Percentiles rank a stretch among this genome's conserved stretches.
These are phyloP conservation scores for Paspalum vaginatum DNA, from an alignment of 176 grass and related monocot species.

Conservation along the genomic window DNA sequence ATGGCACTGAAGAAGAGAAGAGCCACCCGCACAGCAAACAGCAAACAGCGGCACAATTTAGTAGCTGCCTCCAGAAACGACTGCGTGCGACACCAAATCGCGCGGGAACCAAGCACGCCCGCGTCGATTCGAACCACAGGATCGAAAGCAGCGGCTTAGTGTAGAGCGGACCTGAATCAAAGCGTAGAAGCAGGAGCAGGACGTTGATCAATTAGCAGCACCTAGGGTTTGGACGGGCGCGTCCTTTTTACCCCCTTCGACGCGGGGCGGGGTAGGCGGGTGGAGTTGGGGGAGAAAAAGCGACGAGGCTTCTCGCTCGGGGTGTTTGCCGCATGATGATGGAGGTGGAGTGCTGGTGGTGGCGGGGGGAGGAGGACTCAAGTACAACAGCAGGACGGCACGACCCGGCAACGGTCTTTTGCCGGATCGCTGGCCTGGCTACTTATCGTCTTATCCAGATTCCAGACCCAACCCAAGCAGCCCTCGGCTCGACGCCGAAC, in stretches of 20 bases:
- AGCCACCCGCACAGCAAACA: background rate
- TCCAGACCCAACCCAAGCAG: background rate
- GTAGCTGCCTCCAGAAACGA: background rate
- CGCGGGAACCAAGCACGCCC: background rate
- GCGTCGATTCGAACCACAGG: background rate
- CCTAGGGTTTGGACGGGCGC: slow-evolving; percentile 5
- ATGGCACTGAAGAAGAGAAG: background rate
- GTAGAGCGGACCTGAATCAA: background rate
- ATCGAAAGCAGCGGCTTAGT: background rate
- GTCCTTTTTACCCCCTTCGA: background rate
- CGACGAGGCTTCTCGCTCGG: slow-evolving; percentile 24
- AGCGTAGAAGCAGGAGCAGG: background rate
- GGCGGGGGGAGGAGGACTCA: background rate
- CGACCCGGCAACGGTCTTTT: slow-evolving; percentile 7
- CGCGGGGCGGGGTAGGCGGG: slow-evolving; percentile 22
- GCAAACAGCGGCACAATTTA: background rate
- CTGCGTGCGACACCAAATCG: background rate
- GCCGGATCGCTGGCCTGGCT: background rate
- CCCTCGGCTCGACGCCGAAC: background rate
- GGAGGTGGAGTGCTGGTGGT: slow-evolving; percentile 3
- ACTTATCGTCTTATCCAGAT: background rate
- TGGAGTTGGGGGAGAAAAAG: background rate
- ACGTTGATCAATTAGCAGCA: background rate
- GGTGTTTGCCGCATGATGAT: slow-evolving; percentile 20
- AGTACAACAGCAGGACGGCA: background rate